These are phyloP conservation scores for Colletotrichum zoysiae DNA, from an alignment of 2,329 filamentous ascomycete species.

Conservation along the genomic window DNA sequence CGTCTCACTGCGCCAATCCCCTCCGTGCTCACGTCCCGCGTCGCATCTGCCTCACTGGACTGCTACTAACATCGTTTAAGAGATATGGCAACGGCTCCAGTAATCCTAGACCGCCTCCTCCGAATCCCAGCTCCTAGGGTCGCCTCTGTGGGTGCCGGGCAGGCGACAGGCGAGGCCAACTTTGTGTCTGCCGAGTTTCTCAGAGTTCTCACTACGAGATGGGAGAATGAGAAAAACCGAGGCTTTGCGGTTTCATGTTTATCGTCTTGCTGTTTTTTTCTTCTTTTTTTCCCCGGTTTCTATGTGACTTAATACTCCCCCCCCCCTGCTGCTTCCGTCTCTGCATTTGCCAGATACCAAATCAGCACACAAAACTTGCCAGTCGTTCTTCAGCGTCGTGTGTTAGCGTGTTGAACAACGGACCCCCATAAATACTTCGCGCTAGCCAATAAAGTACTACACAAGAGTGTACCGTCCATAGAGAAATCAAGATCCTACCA, in stretches of 20 bases:
- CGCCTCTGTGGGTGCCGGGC: background rate
- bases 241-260: background rate
- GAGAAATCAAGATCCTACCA: background rate
- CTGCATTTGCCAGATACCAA: slow-evolving; percentile 13
- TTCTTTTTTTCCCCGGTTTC: background rate
- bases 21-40: background rate
- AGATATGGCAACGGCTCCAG: slow-evolving; percentile 24
- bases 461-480: slow-evolving; percentile 9
- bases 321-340: background rate
- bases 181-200: background rate
- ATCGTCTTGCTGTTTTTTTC: background rate
- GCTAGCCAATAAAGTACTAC: slow-evolving; percentile 7
- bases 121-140: background rate
- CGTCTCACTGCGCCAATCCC: background rate
- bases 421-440: slow-evolving; percentile 6
- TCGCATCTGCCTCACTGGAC: background rate
- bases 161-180: background rate
- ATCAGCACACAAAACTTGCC: background rate
- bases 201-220: background rate
- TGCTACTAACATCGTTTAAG: slow-evolving; percentile 14
- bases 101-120: slow-evolving; percentile 9
- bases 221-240: background rate
- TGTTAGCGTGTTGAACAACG: background rate
- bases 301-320: slow-evolving; percentile 20
- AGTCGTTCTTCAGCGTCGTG: background rate